Evolutionary conservation across 441 rosid species (phyloP).

Genomic region (Erysimum pusillum): DNA sequence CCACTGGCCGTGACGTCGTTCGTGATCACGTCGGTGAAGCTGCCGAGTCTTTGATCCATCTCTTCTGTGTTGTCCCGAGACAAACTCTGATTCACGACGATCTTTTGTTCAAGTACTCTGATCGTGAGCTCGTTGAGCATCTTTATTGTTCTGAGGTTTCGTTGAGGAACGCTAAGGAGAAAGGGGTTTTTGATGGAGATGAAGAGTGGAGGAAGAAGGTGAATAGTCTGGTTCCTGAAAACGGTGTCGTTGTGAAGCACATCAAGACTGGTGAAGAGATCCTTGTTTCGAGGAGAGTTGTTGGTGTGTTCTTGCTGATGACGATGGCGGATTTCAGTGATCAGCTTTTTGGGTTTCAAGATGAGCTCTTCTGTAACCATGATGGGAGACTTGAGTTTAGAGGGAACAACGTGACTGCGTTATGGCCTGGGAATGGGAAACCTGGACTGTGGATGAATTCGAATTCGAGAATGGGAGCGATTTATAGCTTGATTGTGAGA

Average conservation of each 20-base stretch:
- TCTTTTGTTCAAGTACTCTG: constrained; percentile 73
- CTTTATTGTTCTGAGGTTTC: constrained; percentile 65
- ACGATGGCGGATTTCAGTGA: constrained; percentile 94
- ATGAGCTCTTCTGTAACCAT: constrained; percentile 62
- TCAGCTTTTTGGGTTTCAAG: constrained; percentile 80
- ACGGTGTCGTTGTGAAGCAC: constrained; percentile 68
- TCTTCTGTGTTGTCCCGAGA: constrained; percentile 83
- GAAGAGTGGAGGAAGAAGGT: constrained; percentile 88
- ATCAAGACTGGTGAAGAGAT: constrained; percentile 83
- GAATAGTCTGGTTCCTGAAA: constrained; percentile 59
- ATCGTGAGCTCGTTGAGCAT: constrained; percentile 70
- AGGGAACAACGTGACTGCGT: constrained; percentile 60
- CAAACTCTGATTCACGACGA: constrained; percentile 80
- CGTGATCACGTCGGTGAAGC: constrained; percentile 76
- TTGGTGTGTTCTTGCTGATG: constrained; percentile 71
- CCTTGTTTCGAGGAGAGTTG: constrained; percentile 65
- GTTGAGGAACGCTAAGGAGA: constrained; percentile 63
- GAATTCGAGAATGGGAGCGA: constrained; percentile 78
- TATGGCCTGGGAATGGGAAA: constrained; percentile 93
- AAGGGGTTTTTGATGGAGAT: constrained; percentile 58
- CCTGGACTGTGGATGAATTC: constrained; percentile 90
- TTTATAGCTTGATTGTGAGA: constrained; percentile 65
- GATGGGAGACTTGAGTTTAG: constrained; percentile 72
- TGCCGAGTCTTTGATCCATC: constrained; percentile 82
- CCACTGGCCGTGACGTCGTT: constrained; percentile 81